Base-by-base conservation (phyloP, 1,284 basidiomycete genomes). In the Phellopilus nigrolimitatus region DNA sequence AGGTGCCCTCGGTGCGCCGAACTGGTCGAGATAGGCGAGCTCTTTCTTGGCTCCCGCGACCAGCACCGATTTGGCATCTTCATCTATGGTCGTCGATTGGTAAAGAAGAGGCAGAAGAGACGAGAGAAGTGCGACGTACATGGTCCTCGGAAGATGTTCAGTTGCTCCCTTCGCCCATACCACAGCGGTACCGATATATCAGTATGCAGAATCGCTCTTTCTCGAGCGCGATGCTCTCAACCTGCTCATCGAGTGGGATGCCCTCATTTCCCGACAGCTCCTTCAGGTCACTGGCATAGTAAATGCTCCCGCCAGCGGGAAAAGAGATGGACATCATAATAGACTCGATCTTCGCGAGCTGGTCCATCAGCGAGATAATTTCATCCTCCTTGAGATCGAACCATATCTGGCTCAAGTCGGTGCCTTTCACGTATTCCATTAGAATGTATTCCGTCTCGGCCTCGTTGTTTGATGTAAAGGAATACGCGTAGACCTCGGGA, bases 361-460 rank as follows among this genome's bases (percentile, higher is more conserved):
- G 71, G 45, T 67, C 67, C 53, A 68, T 56, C 63, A 78, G 45
- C 0, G 72, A 76, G 55, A 61, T 51, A 61, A 79, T 61, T 12
- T 76, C 71, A 56, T 1, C 1, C 61, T 73, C 72, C 60, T 56
- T 60, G 8, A 77, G 63, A 2, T 68, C 59, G 15, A 64, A 10
- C 73, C 73, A 79, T 39, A 76, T 49, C 51, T 79, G 69, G 61
- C 64, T 71, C 4, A 78, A 58, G 4, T 68, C 71, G 0, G 65
- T 67, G 44, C 74, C 75, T 62, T 55, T 34, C 0, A 78, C 49
- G 54, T 69, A 76, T 51, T 78, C 69, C 76, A 78, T 78, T 46
- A 79, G 71, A 33, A 78, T 75, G 57, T 76, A 78, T 62, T 74
- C 70, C 0, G 74, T 78, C 60, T 62, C 55, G n/a, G 74, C 75